Conservation (phyloP, 2,329 filamentous ascomycete species). For the Fusarium praegraminearum region DNA sequence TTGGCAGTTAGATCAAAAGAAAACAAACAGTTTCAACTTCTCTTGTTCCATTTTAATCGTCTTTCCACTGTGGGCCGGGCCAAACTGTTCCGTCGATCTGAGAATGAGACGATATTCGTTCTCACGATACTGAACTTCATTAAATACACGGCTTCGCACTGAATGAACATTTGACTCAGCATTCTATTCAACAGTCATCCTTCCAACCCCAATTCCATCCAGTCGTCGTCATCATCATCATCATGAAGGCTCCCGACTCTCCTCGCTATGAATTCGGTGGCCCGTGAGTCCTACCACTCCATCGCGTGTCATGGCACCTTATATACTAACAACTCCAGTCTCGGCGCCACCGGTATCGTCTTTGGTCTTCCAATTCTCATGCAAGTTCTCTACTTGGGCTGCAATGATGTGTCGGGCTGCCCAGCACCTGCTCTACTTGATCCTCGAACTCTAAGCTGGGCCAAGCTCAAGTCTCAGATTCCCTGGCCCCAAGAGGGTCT, state of each 20-base stretch:
- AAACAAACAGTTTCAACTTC: not conserved
- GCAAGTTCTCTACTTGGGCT: constrained; percentile 81
- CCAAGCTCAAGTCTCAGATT: constrained; percentile 77
- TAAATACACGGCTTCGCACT: not conserved
- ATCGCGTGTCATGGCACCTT: not conserved
- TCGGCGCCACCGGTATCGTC: constrained; percentile 78
- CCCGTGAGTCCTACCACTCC: constrained; percentile 44
- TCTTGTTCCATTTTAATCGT: not conserved
- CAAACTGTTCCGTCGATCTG: constrained; percentile 26
- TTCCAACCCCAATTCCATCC: too few relatives aligned
- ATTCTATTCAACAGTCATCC: not conserved
- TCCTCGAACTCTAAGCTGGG: constrained; percentile 74
- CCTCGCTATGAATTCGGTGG: constrained; percentile 51
- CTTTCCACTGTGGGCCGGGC: constrained; percentile 33
- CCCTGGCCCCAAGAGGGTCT: constrained; percentile 80
- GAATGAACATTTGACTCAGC: not conserved
- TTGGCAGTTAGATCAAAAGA: not conserved
- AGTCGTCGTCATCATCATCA: not conserved
- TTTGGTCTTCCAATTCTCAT: constrained; percentile 81
- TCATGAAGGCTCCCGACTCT: constrained; percentile 25
- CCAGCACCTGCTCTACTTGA: constrained; percentile 81
- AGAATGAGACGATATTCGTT: constrained; percentile 35
- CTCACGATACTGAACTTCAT: not conserved
- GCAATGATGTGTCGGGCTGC: constrained; percentile 90
- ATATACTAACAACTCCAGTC: constrained; percentile 57